phyloP scores from a whole-genome alignment of 352 stramenopile genomes.

The Blastocystis sp. region DNA sequence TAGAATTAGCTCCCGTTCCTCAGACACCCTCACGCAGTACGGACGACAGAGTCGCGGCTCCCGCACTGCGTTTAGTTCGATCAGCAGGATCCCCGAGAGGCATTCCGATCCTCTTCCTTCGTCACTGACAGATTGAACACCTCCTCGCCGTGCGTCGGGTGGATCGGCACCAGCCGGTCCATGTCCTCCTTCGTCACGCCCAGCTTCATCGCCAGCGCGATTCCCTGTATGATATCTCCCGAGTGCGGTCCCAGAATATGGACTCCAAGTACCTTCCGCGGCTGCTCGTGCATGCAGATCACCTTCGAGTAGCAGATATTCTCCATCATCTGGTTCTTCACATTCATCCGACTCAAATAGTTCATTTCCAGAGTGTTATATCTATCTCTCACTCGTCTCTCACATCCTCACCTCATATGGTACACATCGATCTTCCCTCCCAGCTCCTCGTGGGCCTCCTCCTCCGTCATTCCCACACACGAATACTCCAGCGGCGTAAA shows the following conservation, averaged over 20 bases:
- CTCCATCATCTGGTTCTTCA: slow-evolving; percentile 61
- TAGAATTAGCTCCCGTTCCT: slow-evolving; percentile 3
- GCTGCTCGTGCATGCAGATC: slow-evolving; percentile 65
- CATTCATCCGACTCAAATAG: not conserved
- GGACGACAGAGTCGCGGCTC: not conserved
- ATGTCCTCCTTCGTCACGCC: slow-evolving; percentile 83
- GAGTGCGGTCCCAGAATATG: slow-evolving; percentile 94
- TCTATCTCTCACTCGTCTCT: not conserved
- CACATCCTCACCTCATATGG: slow-evolving; percentile 73
- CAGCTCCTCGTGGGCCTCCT: slow-evolving; percentile 76
- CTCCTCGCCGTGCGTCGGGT: slow-evolving; percentile 85
- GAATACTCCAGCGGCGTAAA: slow-evolving; percentile 95
- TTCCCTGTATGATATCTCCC: slow-evolving; percentile 81
- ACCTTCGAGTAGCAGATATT: slow-evolving; percentile 85
- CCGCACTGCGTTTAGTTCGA: slow-evolving; percentile 58
- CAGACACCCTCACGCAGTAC: not conserved
- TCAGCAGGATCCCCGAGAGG: slow-evolving; percentile 85
- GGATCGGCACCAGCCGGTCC: slow-evolving; percentile 82
- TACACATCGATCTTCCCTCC: slow-evolving; percentile 84
- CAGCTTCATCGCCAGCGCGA: slow-evolving; percentile 83
- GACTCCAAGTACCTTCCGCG: slow-evolving; percentile 80
- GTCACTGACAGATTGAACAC: slow-evolving; percentile 83
- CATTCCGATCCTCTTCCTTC: slow-evolving; percentile 80
- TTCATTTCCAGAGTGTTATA: slow-evolving; percentile 81
- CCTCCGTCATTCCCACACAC: slow-evolving; percentile 85